A percentile compares a stretch with the other conserved stretches of the same genome.
Conservation (phyloP, 2,329 filamentous ascomycete species). For the Cordyceps pruinosa region DNA sequence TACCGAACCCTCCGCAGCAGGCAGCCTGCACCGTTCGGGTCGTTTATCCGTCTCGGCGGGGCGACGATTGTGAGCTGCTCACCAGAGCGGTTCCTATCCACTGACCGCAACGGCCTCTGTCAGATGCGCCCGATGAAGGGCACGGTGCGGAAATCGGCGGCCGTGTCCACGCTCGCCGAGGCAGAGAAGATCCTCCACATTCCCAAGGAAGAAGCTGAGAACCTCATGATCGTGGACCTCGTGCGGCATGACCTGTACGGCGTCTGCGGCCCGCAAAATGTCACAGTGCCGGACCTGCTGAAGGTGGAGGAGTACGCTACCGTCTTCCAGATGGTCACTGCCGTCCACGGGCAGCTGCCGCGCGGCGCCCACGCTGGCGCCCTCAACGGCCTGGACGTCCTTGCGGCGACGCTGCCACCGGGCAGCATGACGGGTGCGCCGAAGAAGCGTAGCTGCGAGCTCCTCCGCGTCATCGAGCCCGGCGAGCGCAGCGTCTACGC, state of each 20-base stretch:
- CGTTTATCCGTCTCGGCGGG: constrained; percentile 64
- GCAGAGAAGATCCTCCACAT: constrained; percentile 68
- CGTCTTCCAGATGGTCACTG: constrained; percentile 86
- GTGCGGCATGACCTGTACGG: constrained; percentile 89
- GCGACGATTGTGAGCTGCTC: constrained; percentile 75
- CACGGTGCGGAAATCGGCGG: constrained; percentile 72
- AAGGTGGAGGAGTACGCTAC: constrained; percentile 85
- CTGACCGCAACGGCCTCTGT: constrained; percentile 46
- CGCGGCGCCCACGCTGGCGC: not conserved
- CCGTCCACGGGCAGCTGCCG: constrained; percentile 65
- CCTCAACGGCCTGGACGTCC: constrained; percentile 59
- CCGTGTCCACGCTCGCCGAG: constrained; percentile 59
- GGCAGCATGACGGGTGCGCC: constrained; percentile 96
- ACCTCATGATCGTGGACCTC: constrained; percentile 95
- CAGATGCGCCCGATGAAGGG: constrained; percentile 94
- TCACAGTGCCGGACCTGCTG: constrained; percentile 71
- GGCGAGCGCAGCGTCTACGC: constrained; percentile 71
- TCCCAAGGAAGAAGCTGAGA: constrained; percentile 89
- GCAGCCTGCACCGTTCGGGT: constrained; percentile 81
- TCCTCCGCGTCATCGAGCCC: constrained; percentile 63
- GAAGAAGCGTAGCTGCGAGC: constrained; percentile 85
- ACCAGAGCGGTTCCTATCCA: constrained; percentile 78
- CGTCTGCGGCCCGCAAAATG: constrained; percentile 68
- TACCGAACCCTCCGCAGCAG: constrained; percentile 62
- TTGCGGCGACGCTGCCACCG: constrained; percentile 73